Evolutionary conservation across 306 rosid species (phyloP), one percentile per base, ranked within the genome.

Genomic region (Dryas alaskensis): DNA sequence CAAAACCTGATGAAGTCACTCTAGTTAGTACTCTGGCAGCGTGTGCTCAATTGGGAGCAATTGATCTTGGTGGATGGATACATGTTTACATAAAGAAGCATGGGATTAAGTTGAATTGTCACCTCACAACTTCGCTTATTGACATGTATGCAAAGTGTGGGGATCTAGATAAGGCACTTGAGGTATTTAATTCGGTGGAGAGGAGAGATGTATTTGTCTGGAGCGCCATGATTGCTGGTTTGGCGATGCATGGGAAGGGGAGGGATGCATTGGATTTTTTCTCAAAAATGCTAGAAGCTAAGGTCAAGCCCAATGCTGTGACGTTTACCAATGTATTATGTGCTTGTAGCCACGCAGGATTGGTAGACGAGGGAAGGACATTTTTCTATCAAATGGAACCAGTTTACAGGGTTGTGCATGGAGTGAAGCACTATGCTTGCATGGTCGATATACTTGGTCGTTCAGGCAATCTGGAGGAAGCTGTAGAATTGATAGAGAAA

Each of bases 71-170:
- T 57, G 72, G 76, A 45, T 85, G 88, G 91, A 85, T 87, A 55
- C 89, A 85, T 67, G 80, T 76, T 17, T 85, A 81, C 76, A 65
- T 80, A 43, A 83, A 81, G 62, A 89, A 81, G 83, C 89, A 83
- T 31, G 85, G 76, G 9, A 77, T 87, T 52, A 50, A 67, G 58
- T 58, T 87, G 48, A 87, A 85, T 57, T 84, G 75, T 62, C 89
- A 87, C 79, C 72, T 87, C 61, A 81, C 76, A 1, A 83, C 89
- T 57, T 79, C 91, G 1, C 91, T 89, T 48, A 78, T 89, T 48
- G 89, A 89, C 75, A 89, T 86, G 93, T 89, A 89, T 75, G 78
- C 89, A 60, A 89, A 86, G 71, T 86, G 91, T 72, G 94, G 94
- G 63, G 85, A 80, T 73, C 76, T 87, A 47, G 82, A 89, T 62